Percentiles rank a stretch among this genome's conserved stretches.
phyloP scores from a whole-genome alignment of 2,329 filamentous ascomycete genomes.

The Beauveria sp. region DNA sequence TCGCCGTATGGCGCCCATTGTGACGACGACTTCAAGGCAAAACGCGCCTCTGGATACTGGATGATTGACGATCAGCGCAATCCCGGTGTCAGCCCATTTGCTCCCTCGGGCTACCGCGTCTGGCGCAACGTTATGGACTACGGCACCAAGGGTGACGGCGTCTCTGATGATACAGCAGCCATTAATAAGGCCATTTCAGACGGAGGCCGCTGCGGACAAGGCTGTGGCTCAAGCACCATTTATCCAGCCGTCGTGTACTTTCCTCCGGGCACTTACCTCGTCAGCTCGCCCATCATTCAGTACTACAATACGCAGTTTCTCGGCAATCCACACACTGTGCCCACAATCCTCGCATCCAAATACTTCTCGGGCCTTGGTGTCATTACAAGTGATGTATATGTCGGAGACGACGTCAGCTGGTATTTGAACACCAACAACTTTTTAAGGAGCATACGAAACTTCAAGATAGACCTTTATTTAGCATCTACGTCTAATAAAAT shows the following conservation, averaged over 20 bases:
- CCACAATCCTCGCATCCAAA: neutral
- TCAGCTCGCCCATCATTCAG: constrained; percentile 11
- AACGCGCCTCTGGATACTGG: neutral
- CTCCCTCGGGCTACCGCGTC: constrained; percentile 28
- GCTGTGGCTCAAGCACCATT: constrained; percentile 17
- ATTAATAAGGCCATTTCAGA: constrained; percentile 39
- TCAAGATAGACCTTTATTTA: constrained; percentile 3
- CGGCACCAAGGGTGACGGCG: constrained; percentile 59
- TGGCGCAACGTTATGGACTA: constrained; percentile 73
- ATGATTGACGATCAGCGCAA: neutral
- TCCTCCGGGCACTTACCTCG: constrained; percentile 15
- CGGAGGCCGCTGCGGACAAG: constrained; percentile 26
- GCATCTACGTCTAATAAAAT: constrained; percentile 10
- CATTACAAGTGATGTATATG: constrained; percentile 6
- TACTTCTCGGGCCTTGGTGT: constrained; percentile 9
- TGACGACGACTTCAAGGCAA: neutral
- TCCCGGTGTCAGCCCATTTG: neutral
- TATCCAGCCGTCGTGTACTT: constrained; percentile 16
- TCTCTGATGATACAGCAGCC: constrained; percentile 46
- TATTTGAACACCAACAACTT: constrained; percentile 8
- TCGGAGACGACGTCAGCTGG: neutral
- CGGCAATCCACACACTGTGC: constrained; percentile 28
- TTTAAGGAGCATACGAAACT: constrained; percentile 1
- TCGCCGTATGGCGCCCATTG: too few relatives aligned
- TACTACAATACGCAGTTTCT: constrained; percentile 16